phyloP scores from a whole-genome alignment of 2,329 filamentous ascomycete genomes.

The Ilyonectria robusta region DNA sequence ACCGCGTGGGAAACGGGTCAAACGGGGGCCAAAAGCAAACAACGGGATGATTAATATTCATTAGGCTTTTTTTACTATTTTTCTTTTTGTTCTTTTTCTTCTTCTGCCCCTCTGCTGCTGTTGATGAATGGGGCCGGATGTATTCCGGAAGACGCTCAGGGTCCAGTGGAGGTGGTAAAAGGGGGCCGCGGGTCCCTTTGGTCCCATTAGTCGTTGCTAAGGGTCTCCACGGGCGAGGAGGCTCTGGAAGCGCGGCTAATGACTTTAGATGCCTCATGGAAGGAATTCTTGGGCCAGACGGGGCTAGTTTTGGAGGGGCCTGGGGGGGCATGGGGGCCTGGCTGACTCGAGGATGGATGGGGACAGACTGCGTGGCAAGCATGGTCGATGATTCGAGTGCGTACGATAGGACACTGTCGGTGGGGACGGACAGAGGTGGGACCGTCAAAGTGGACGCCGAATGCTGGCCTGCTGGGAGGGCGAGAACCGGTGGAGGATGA shows the following conservation, averaged over 20 bases:
- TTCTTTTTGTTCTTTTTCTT: not conserved
- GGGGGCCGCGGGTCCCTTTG: not conserved
- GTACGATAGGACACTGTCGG: no score
- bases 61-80: not conserved
- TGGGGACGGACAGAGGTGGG: not conserved
- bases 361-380: slow-evolving; percentile 9
- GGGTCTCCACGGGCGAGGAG: slow-evolving; percentile 15
- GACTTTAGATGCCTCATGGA: slow-evolving; percentile 34
- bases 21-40: slow-evolving; percentile 12
- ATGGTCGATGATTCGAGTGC: not conserved
- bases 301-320: not conserved
- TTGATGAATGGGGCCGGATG: slow-evolving; percentile 22
- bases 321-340: slow-evolving; percentile 1
- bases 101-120: not conserved
- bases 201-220: not conserved
- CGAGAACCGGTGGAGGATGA: slow-evolving; percentile 16
- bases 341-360: slow-evolving; percentile 37
- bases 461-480: slow-evolving; percentile 8
- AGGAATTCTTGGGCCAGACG: slow-evolving; percentile 20
- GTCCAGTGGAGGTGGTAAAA: slow-evolving; percentile 18
- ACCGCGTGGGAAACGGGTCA: slow-evolving; percentile 2
- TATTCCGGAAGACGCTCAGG: slow-evolving; percentile 29
- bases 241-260: slow-evolving; percentile 32
- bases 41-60: slow-evolving; percentile 2
- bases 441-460: not conserved